Percentiles rank a stretch among this genome's conserved stretches.
These are phyloP conservation scores for Saccharum officinarum DNA, from an alignment of 176 grass and related monocot species.

Conservation along the genomic window DNA sequence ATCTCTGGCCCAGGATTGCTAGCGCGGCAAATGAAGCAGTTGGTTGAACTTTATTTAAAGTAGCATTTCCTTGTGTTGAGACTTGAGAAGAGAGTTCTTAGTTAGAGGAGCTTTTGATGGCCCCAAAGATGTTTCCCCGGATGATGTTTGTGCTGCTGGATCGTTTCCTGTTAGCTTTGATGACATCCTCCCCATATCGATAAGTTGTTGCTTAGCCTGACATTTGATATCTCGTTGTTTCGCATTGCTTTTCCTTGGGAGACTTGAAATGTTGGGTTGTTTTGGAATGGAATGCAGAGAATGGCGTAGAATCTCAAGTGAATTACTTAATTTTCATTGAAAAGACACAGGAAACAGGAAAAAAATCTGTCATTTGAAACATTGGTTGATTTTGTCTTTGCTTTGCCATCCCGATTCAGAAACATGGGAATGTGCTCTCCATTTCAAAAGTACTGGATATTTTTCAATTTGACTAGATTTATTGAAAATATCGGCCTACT, in stretches of 20 bases:
- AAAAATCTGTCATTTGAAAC: not conserved
- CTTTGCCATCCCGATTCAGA: not conserved
- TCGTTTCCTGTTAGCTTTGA: conserved; percentile 6
- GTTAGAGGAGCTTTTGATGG: not conserved
- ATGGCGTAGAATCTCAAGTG: not conserved
- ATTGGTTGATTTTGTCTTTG: not conserved
- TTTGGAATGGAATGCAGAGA: not conserved
- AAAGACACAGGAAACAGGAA: not conserved
- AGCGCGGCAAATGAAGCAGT: conserved; percentile 66
- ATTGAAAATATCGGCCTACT: not conserved
- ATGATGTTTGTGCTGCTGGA: conserved; percentile 28
- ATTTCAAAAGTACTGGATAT: not conserved
- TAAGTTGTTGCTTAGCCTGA: not conserved
- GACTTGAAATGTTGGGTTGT: no score
- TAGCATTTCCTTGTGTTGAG: conserved; percentile 11
- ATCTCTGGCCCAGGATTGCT: conserved; percentile 92
- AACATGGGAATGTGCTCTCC: not conserved
- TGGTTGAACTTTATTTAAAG: not conserved
- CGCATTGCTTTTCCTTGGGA: not conserved
- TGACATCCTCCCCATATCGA: not conserved
- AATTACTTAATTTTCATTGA: not conserved
- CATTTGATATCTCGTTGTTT: not conserved
- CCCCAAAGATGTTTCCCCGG: not conserved
- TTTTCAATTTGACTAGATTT: not conserved
- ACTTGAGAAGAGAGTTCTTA: not conserved